A percentile compares a stretch with the other conserved stretches of the same genome.
Conservation (phyloP, 2,329 filamentous ascomycete species). For the Fulvia fulva region DNA sequence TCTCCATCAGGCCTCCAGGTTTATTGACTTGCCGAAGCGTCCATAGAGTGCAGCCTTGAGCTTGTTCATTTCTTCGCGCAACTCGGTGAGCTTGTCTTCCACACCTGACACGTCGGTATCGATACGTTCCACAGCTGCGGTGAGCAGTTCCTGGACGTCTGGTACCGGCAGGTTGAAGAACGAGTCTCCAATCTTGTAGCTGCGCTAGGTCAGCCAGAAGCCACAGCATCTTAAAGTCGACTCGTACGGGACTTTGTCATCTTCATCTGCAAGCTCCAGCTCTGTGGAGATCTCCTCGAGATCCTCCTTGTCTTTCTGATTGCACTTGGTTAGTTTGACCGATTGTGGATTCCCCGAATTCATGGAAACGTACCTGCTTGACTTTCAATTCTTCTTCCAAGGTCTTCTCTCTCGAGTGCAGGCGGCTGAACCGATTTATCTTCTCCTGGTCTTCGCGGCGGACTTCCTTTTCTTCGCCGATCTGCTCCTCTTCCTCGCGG, state of each 20-base stretch:
- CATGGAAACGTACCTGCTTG: constrained; percentile 61
- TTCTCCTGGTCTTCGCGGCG: constrained; percentile 96
- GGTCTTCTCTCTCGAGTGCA: constrained; percentile 79
- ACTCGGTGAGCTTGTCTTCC: constrained; percentile 69
- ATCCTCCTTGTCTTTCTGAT: constrained; percentile 96
- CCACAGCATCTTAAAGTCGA: constrained; percentile 15
- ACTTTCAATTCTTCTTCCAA: constrained; percentile 75
- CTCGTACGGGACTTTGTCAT: constrained; percentile 81
- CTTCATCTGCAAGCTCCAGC: constrained; percentile 91
- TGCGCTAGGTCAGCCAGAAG: constrained; percentile 37
- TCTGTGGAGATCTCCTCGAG: constrained; percentile 88
- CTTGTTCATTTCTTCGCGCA: constrained; percentile 82
- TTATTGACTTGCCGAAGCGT: constrained; percentile 93
- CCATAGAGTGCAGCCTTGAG: constrained; percentile 92
- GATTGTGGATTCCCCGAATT: too few species aligned
- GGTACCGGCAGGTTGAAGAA: constrained; percentile 83
- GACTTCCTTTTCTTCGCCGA: constrained; percentile 83
- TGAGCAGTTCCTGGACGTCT: constrained; percentile 82
- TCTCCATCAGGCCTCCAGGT: constrained; percentile 67
- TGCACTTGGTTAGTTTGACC: constrained; percentile 1
- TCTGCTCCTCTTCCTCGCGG: constrained; percentile 79
- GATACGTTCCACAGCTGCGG: constrained; percentile 65
- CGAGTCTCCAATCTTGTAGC: constrained; percentile 94
- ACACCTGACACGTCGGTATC: constrained; percentile 71
- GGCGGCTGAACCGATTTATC: constrained; percentile 94